Conservation (phyloP, 1,284 basidiomycete species). For the Leccinum olivaceoglutinosum region DNA sequence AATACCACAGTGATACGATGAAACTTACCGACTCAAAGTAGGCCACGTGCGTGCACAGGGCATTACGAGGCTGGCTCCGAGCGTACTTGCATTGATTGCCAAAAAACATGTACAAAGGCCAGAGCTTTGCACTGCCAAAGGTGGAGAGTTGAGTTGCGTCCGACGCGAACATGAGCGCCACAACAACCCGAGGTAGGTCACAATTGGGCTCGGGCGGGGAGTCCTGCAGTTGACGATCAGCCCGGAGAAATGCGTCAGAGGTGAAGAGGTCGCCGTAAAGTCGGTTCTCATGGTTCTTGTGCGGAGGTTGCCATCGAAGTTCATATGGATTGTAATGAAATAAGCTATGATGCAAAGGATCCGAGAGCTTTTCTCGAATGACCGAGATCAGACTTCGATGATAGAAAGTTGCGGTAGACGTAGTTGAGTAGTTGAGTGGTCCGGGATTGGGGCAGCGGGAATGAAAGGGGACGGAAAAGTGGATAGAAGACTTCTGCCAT, state of each 20-base stretch:
- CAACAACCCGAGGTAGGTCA: neutral
- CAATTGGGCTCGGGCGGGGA: neutral
- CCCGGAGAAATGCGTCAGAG: neutral
- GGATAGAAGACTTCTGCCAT: neutral
- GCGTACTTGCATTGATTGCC: slow-evolving; percentile 18
- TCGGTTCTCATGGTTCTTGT: neutral
- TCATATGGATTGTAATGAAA: neutral
- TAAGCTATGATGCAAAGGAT: neutral
- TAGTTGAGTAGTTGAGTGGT: neutral
- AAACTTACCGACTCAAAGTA: neutral
- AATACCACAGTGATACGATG: neutral
- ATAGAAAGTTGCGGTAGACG: neutral
- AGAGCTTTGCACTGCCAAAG: slow-evolving; percentile 23
- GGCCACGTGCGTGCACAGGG: neutral
- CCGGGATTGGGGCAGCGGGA: neutral
- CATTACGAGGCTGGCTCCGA: neutral
- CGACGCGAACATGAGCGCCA: slow-evolving; percentile 27
- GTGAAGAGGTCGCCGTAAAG: neutral
- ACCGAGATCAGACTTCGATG: neutral
- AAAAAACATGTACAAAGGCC: slow-evolving; percentile 28
- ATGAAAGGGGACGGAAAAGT: neutral
- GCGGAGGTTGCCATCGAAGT: neutral
- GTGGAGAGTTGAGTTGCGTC: slow-evolving; percentile 27
- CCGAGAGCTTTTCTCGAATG: neutral
- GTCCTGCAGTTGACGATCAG: neutral